Percentiles rank a stretch among this genome's conserved stretches.
phyloP scores from a whole-genome alignment of 768 basidiomycete genomes.

The Boletus sensibilis region DNA sequence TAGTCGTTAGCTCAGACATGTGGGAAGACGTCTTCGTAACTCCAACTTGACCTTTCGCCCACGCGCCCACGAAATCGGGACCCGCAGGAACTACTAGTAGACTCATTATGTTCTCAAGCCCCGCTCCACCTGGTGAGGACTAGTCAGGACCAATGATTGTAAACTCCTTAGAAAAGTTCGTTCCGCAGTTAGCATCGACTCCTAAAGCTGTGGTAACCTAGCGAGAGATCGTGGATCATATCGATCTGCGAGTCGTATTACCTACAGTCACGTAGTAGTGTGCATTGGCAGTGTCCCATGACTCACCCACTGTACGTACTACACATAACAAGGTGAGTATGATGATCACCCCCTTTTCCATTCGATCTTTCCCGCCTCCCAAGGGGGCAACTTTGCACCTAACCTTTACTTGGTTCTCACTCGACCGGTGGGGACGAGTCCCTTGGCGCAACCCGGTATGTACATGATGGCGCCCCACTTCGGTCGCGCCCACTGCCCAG shows the following conservation, averaged over 20 bases:
- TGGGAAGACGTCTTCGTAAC: slow-evolving; percentile 17
- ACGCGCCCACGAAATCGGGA: slow-evolving; percentile 3
- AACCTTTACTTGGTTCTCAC: slow-evolving; percentile 5
- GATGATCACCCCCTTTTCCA: slow-evolving; percentile 11
- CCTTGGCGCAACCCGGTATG: slow-evolving; percentile 3
- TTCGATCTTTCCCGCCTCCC: not conserved
- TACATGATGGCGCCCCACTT: slow-evolving; percentile 1
- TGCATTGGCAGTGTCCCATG: slow-evolving; percentile 1
- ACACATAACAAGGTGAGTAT: slow-evolving; percentile 2
- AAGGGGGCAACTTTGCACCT: slow-evolving; percentile 24
- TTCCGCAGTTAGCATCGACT: slow-evolving; percentile 1
- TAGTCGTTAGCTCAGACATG: slow-evolving; percentile 25
- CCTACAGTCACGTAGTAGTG: slow-evolving; percentile 6
- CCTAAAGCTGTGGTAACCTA: slow-evolving; percentile 4
- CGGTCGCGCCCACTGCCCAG: not conserved
- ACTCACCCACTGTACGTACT: slow-evolving; percentile 12
- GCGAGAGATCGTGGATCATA: slow-evolving; percentile 11
- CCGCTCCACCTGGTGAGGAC: not conserved
- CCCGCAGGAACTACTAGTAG: not conserved
- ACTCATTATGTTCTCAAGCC: not conserved
- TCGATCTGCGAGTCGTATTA: slow-evolving; percentile 10
- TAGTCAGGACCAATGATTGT: not conserved
- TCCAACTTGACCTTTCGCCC: not conserved
- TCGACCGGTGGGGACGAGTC: not conserved
- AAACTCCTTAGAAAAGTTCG: not conserved